phyloP scores from a whole-genome alignment of 169 alveolate species.

The Cryptosporidium parvum region DNA sequence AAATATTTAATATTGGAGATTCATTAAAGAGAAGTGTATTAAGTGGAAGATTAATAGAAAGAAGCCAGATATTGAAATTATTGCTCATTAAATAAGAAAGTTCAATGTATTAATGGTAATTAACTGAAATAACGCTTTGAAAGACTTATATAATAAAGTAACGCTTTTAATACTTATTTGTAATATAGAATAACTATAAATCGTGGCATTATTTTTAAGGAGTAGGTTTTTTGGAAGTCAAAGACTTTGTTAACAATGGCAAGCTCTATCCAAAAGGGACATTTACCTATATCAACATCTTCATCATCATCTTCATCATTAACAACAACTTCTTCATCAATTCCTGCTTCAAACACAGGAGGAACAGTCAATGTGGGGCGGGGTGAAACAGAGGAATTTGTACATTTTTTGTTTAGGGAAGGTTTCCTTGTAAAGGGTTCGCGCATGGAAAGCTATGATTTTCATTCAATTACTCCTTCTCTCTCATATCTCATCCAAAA shows the following conservation, averaged over 20 bases:
- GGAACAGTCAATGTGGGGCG: conserved; percentile 10
- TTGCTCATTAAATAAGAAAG: neutral
- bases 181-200: neutral
- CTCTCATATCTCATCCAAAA: conserved; percentile 47
- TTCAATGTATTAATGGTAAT: conserved; percentile 27
- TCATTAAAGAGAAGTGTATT: neutral
- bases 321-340: neutral
- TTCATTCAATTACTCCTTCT: conserved; percentile 74
- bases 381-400: conserved; percentile 62
- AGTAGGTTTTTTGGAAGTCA: neutral
- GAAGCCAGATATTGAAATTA: neutral
- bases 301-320: neutral
- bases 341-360: neutral
- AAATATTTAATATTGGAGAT: neutral
- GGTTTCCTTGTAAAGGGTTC: conserved; percentile 42
- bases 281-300: neutral
- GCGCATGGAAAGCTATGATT: conserved; percentile 26
- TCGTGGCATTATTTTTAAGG: neutral
- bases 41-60: neutral
- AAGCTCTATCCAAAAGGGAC: conserved; percentile 1
- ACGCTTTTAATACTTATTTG: conserved; percentile 5
- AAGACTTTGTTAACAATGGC: neutral
- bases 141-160: neutral
- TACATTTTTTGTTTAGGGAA: conserved; percentile 45
- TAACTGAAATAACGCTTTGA: conserved; percentile 11